Evolutionary conservation across 352 stramenopile species (phyloP).

Genomic region (Phytophthora melonis): DNA sequence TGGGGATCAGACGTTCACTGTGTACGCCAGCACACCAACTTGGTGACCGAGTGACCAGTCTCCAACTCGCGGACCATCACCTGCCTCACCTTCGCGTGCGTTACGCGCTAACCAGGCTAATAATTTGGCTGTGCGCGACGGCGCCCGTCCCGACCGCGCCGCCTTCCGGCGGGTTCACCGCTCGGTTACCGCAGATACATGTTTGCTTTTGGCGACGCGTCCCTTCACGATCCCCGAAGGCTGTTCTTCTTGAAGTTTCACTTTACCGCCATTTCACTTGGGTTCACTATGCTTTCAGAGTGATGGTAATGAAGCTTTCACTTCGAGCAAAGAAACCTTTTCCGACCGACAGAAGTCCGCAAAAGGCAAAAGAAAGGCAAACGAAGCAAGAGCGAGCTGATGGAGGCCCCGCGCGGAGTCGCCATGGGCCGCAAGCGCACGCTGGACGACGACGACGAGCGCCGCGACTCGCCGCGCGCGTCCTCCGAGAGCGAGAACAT

Average conservation of each 20-base stretch:
- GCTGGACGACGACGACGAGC: conserved; percentile 38
- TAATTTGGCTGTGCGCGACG: background rate
- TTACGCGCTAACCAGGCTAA: background rate
- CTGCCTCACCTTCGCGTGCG: conserved; percentile 9
- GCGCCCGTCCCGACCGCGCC: background rate
- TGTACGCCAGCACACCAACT: too few species aligned
- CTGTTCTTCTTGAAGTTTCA: conserved; percentile 2
- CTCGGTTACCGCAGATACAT: background rate
- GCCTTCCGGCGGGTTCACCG: background rate
- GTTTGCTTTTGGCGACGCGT: background rate
- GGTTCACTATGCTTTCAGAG: background rate
- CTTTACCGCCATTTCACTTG: background rate
- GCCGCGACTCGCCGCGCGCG: conserved; percentile 7
- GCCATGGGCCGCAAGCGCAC: conserved; percentile 44
- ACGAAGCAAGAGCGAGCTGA: conserved; percentile 18
- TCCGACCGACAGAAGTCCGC: background rate
- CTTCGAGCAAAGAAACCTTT: conserved; percentile 14
- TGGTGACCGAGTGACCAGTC: background rate
- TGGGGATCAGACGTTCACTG: too few species aligned
- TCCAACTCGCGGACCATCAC: conserved; percentile 7
- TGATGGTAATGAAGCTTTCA: background rate
- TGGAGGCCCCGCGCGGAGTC: conserved; percentile 30
- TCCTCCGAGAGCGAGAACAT: conserved; percentile 33
- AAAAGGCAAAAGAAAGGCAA: conserved; percentile 8
- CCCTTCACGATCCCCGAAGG: conserved; percentile 3